Conservation (phyloP, 495 filamentous ascomycete genomes). For the Chlorociboria aeruginascens region DNA sequence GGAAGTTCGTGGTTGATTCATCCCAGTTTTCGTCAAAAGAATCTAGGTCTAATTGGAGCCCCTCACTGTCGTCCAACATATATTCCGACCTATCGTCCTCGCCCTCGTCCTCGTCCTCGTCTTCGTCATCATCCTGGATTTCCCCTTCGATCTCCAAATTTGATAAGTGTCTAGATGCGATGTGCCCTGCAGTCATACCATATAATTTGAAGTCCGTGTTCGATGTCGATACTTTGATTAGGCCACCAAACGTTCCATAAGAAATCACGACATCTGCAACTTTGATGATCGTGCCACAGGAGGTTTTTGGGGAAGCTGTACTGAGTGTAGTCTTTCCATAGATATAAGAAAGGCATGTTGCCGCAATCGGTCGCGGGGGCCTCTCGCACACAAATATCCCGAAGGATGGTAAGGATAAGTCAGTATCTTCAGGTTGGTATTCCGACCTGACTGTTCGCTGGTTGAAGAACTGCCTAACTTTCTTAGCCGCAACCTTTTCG, state of each 20-base stretch:
- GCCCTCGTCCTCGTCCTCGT: not conserved
- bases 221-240: not conserved
- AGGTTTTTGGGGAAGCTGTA: not conserved
- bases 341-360: not conserved
- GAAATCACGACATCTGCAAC: too few species aligned
- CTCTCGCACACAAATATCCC: slow-evolving; percentile 7
- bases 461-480: slow-evolving; percentile 18
- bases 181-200: slow-evolving; percentile 1
- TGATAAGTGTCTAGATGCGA: not conserved
- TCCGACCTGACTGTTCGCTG: slow-evolving; percentile 7
- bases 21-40: too few species aligned
- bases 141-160: not conserved
- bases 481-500: slow-evolving; percentile 4
- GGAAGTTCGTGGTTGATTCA: too few species aligned
- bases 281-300: not conserved
- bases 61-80: too few species aligned
- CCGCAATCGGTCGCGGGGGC: slow-evolving; percentile 2
- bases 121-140: not conserved
- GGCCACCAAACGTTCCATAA: not conserved
- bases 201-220: not conserved
- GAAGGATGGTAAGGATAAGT: slow-evolving; percentile 8
- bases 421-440: slow-evolving; percentile 8
- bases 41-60: too few species aligned
- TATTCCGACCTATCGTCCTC: not conserved
- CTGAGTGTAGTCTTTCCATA: too few species aligned